Base-by-base conservation (phyloP, 352 stramenopile genomes). In the Phytophthora sp. region DNA sequence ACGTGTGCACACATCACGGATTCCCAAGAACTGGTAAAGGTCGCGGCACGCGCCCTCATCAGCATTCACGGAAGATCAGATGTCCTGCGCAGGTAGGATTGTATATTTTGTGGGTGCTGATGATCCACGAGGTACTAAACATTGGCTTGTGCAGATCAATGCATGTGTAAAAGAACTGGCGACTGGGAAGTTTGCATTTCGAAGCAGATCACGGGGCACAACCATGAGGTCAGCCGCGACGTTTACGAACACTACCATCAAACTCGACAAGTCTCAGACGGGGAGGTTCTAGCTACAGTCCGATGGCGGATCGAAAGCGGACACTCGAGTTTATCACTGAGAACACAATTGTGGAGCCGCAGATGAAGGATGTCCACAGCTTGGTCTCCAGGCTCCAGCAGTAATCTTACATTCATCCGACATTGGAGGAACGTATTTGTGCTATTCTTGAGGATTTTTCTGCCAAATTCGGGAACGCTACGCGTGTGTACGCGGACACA, bases 1-100 rank as follows among this genome's bases (percentile, higher is more conserved):
- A 30, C 29, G n/a, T 55, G 12, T 55, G 47, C 18, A 44, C 30
- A 11, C 29, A 55, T 30, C 16, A 55, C 15, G 30, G 46, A 30
- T 5, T 5, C 3, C 30, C 47, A 5, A 13, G 29, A 21, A 7
- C 5, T 7, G 9, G 47, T 20, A 42, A 8, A 29, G 29, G 46
- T 16, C 16, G n/a, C 1, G 15, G 46, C 11, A 3, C 3, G 16
- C 46, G 46, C 2, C 27, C 46, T 2, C 26, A 27, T 2, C 46
- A 54, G 7, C 3, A 24, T 9, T 42, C n/a, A 1, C 41, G 46
- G 12, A 27, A 42, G 21, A 54, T 54, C 13, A 29, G 46, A 13
- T 54, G 45, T 18, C 11, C 9, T 21, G 26, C 46, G 11, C 46
- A 54, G 46, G 46, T 54, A 7, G 3, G 18, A 1, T 11, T 13